These are phyloP conservation scores for Acanthamoeba lenticulata DNA, from an alignment of 208 protist species.

Conservation along the genomic window DNA sequence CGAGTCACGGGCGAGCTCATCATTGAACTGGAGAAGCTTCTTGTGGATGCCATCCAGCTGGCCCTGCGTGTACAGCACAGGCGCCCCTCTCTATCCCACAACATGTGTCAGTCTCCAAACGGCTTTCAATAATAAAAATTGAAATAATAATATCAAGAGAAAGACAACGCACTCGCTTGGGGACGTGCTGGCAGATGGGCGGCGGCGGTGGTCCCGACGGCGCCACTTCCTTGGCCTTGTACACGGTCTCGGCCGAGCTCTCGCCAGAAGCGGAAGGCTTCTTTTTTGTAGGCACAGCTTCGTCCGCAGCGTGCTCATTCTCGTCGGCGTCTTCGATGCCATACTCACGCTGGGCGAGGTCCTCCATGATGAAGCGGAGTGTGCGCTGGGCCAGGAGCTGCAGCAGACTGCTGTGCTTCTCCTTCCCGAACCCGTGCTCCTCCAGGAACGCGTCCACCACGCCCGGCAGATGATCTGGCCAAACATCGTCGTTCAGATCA, in stretches of 20 bases:
- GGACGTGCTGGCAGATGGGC: not conserved
- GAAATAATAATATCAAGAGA: too few relatives aligned
- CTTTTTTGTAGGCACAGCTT: not conserved
- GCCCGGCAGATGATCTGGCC: not conserved
- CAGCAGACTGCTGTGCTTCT: not conserved
- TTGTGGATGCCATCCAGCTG: conserved; percentile 54
- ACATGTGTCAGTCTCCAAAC: not conserved
- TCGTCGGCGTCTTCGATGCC: not conserved
- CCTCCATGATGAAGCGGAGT: not conserved
- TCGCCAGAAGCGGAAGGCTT: too few relatives aligned
- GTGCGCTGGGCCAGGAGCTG: not conserved
- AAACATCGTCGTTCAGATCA: not conserved
- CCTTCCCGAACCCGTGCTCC: not conserved
- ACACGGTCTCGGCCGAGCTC: too few relatives aligned
- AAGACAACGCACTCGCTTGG: not conserved
- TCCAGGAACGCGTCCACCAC: not conserved
- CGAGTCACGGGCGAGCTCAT: not conserved
- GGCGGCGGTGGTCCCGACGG: not conserved
- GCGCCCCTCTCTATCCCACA: not conserved
- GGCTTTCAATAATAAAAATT: not conserved
- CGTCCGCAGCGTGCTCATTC: not conserved
- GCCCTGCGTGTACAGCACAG: conserved; percentile 44
- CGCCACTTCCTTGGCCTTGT: too few relatives aligned
- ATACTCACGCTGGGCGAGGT: not conserved
- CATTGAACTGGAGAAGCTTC: conserved; percentile 52